Evolutionary conservation across 2,329 filamentous ascomycete genomes (phyloP).

Genomic region (Sphaerulina populicola): DNA sequence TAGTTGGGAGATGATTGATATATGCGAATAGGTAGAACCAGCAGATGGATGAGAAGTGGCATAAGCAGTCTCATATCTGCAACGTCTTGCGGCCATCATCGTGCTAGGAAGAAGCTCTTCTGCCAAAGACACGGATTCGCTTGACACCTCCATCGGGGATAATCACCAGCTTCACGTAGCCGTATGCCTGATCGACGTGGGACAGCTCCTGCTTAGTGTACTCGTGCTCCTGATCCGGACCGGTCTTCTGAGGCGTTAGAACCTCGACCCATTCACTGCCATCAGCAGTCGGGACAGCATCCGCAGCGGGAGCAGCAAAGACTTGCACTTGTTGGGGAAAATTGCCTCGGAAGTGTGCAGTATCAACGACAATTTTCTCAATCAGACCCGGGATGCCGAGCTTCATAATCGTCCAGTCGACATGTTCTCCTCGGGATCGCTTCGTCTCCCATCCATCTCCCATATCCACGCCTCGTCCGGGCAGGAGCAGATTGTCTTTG

Average conservation of each 20-base stretch:
- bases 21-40: too few relatives aligned
- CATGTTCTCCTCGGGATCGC: slow-evolving; percentile 62
- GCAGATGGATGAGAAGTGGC: too few relatives aligned
- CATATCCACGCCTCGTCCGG: slow-evolving; percentile 74
- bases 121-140: slow-evolving; percentile 69
- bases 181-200: slow-evolving; percentile 52
- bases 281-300: slow-evolving; percentile 43
- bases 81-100: too few relatives aligned
- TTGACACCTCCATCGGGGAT: slow-evolving; percentile 92
- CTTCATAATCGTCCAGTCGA: slow-evolving; percentile 73
- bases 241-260: slow-evolving; percentile 58
- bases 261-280: slow-evolving; percentile 59
- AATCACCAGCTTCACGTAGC: slow-evolving; percentile 83
- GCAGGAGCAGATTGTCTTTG: slow-evolving; percentile 71
- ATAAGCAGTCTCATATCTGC: too few relatives aligned
- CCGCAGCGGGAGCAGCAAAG: slow-evolving; percentile 51
- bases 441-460: slow-evolving; percentile 83
- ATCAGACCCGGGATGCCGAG: slow-evolving; percentile 59
- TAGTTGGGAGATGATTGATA: too few relatives aligned
- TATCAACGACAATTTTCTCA: slow-evolving; percentile 64
- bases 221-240: slow-evolving; percentile 64
- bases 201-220: slow-evolving; percentile 41
- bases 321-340: slow-evolving; percentile 70
- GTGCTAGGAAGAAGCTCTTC: slow-evolving; percentile 21
- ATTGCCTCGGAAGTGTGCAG: slow-evolving; percentile 75